Base-by-base conservation (phyloP, 495 filamentous ascomycete species). In the Amphirosellinia nigrospora region DNA sequence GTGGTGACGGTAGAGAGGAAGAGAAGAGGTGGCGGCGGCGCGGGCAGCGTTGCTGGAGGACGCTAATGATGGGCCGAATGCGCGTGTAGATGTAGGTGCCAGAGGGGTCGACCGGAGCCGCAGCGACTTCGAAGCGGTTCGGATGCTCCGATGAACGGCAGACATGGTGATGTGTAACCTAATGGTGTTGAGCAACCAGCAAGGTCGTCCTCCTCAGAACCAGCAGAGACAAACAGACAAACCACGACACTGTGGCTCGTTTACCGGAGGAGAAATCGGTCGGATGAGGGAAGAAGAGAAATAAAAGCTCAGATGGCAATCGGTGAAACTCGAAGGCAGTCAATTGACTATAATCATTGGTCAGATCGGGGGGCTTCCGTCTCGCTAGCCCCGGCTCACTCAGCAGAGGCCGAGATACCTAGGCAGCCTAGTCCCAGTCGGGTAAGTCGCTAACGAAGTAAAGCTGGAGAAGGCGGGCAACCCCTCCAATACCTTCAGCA, bases 111-210 rank as follows among this genome's bases (percentile, higher is more conserved):
- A 64, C 39, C 73, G 75, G 38, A 80, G 64, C 62, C 78, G 78
- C 56, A 80, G 71, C 32, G 78, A 74, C 70, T 71, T 75, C 58
- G 79, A 75, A 30, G 71, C 77, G 23, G 74, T 72, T 68, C 74
- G 76, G 61, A 79, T 68, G 69, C 76, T 73, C 66, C 74, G 71
- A 66, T 73, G 70, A 68, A 76, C 72, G 70, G 72, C 74, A 74
- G 79, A 79, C 77, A 78, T 78, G 32, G 66, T 75, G 65, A 61
- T 48, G 48, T 60, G 48, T 16, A 34, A 36, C 43, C 36, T 45
- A 55, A 16, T 21, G 19, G 60, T 68, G 13, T 60, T 41, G 16
- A 36, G 30, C 55, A 28, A 23, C 21, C 41, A 28, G 6, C 21
- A 41, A 28, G 6, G 34, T 15, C 10, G 58, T 39, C 58, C 21